Evolutionary conservation across 768 basidiomycete genomes (phyloP), one percentile per base, ranked within the genome.

Genomic region (Collybia nuda): DNA sequence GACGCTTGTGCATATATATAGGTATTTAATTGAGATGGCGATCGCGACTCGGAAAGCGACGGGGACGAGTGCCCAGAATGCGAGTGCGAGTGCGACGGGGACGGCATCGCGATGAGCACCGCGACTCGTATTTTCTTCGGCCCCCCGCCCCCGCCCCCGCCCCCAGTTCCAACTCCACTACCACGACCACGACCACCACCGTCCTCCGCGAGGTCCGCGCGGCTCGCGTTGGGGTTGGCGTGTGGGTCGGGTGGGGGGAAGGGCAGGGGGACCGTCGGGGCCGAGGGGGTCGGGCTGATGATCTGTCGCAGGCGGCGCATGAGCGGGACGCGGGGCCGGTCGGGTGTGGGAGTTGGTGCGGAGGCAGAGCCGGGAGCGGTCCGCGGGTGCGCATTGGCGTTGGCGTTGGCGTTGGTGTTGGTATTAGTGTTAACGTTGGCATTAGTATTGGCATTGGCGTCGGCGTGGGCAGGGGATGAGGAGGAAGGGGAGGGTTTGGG

Each of bases 81-180:
- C 24, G 52, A 21, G 2, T 44, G 39, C 11, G 60, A 38, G 12
- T 51, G 60, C 29, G 59, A 58, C 2, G 67, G 69, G 68, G 59
- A 58, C 2, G 67, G 69, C 69, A 71, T 71, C 3, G 67, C 69
- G 21, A 71, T 67, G 19, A 69, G 56, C 24, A 69, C 66, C 0
- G 69, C 67, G 2, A 69, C 65, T 23, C 61, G 60, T 38, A 69
- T 24, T 24, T 48, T 58, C 41, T 50, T 39, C n/a, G 53, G 48
- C 11, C 41, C 47, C n/a, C n/a, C n/a, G n/a, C n/a, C n/a, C n/a
- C n/a, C n/a, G 19, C 36, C 24, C 2, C 17, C 51, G 18, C 29
- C 44, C n/a, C 41, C 48, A n/a, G n/a, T n/a, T n/a, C n/a, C n/a
- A n/a, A n/a, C n/a, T n/a, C n/a, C n/a, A n/a, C n/a, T n/a, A n/a